Base-by-base conservation (phyloP, 1,139 yeast genomes). In the Arxiozyma bovina region DNA sequence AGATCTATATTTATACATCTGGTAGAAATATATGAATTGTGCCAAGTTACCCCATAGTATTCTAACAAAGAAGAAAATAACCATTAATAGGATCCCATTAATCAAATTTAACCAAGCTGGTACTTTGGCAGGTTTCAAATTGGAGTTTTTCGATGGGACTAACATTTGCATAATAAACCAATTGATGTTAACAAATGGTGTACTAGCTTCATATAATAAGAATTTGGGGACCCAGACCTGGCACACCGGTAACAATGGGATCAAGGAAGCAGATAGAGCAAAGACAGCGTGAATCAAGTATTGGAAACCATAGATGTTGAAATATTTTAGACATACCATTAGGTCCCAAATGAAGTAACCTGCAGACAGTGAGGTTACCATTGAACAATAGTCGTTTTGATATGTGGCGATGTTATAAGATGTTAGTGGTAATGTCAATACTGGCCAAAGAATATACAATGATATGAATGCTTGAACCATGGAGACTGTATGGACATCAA, bases 281-380 rank as follows among this genome's bases (percentile, higher is more conserved):
- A 77, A 60, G 46, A 83, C 58, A 0, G 96, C 99, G 68, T 93
- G 99, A 56, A 88, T 70, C 58, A 87, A 74, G 69, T 90, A 93
- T 41, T 96, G 95, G 23, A 80, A 55, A 1, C 98, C 98, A 70
- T 89, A 91, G 60, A 86, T 70, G 44, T 76, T 71, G 64, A 77
- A 78, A 72, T 84, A 78, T 53, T 72, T 70, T 18, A 80, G 30
- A 61, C 97, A 90, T 51, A 90, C 82, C 57, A 73, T 71, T 21
- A 85, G 63, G 68, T 93, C 99, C 99, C 99, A 93, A 25, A 89
- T 63, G 67, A 93, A 93, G 73, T 93, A 93, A 5, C 97, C 97
- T 18, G 78, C 68, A 15, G 95, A 87, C 61, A 85, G 68, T 1
- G 96, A 77, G 22, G 81, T 71, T 22, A 88, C 87, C 67, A 90